A percentile compares a stretch with the other conserved stretches of the same genome.
phyloP scores from a whole-genome alignment of 768 basidiomycete species.

The Asterophora parasitica region DNA sequence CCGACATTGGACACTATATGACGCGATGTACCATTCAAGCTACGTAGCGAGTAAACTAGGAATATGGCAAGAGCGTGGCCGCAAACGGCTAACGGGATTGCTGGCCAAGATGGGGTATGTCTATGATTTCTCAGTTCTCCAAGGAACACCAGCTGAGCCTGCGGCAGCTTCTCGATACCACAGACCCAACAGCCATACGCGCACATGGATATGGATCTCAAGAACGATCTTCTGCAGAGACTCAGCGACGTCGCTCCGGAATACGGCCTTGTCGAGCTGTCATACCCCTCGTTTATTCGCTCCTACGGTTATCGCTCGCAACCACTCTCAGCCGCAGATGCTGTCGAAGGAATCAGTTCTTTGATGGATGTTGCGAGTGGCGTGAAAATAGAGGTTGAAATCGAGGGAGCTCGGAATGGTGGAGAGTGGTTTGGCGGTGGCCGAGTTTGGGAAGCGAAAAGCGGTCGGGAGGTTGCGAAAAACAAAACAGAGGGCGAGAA shows the following conservation, averaged over 20 bases:
- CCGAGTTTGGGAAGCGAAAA: slow-evolving; percentile 64
- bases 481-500: slow-evolving; percentile 19
- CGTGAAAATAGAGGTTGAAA: slow-evolving; percentile 84
- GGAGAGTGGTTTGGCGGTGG: slow-evolving; percentile 96
- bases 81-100: slow-evolving; percentile 83
- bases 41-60: slow-evolving; percentile 94
- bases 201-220: slow-evolving; percentile 97
- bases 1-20: slow-evolving; percentile 97
- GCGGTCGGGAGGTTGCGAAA: slow-evolving; percentile 25
- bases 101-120: slow-evolving; percentile 97
- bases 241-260: slow-evolving; percentile 89
- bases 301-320: slow-evolving; percentile 87
- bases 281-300: slow-evolving; percentile 91
- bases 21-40: slow-evolving; percentile 96
- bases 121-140: slow-evolving; percentile 9
- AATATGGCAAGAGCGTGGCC: slow-evolving; percentile 93
- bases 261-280: slow-evolving; percentile 89
- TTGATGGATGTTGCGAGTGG: slow-evolving; percentile 90
- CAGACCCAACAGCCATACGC: slow-evolving; percentile 92
- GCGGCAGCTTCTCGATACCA: slow-evolving; percentile 79
- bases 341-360: slow-evolving; percentile 84
- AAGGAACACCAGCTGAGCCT: background rate
- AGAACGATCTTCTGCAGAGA: slow-evolving; percentile 71
- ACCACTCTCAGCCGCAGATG: slow-evolving; percentile 88
- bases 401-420: slow-evolving; percentile 82